Base-by-base conservation (phyloP, 2,329 filamentous ascomycete genomes). In the Aaosphaeria pasadenensis region DNA sequence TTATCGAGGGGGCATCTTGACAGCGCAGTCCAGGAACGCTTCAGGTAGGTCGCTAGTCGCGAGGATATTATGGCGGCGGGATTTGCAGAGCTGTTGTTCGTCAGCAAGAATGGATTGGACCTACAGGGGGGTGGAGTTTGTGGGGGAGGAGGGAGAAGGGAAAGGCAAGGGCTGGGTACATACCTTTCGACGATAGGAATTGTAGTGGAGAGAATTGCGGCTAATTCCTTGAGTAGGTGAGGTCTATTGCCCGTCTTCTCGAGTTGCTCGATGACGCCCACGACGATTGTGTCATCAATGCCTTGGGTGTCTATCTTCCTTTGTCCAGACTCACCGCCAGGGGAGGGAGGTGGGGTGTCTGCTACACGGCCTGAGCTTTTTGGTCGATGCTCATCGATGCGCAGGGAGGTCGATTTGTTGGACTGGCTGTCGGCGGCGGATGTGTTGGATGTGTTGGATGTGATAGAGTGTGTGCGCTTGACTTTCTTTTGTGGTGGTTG, bases 21-120 rank as follows among this genome's bases (percentile, higher is more conserved):
- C 44, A 86, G 74, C 6, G 87, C 83, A 30, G 84, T 88, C 91
- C 82, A 88, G 46, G 88, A 74, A 57, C 94, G 89, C 76, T 95
- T 95, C 64, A 96, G 80, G 73, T 95, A 99, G 32, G 88, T 84
- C 38, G 91, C 87, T 44, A 99, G 79, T 61, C 94, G 87, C 40
- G 94, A 96, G 2, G 91, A 96, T 59, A 99, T 91, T 61, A 99
- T 90, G 49, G 94, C 92, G 64, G 89, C 90, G 47, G 91, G 92
- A 68, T 97, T 97, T 45, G 92, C 91, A 56, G 94, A 97, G 73
- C 94, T 97, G 68, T 47, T 55, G 49, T 32, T 58, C 43, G 46
- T 63, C 53, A 67, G 66, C 57, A 70, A 72, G 60, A 71, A 59
- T 48, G 59, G 55, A 46, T 33, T 36, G 28, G 39, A 43, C 48